These are phyloP conservation scores for Quillaja saponaria DNA, from an alignment of 306 rosid species.

Conservation along the genomic window DNA sequence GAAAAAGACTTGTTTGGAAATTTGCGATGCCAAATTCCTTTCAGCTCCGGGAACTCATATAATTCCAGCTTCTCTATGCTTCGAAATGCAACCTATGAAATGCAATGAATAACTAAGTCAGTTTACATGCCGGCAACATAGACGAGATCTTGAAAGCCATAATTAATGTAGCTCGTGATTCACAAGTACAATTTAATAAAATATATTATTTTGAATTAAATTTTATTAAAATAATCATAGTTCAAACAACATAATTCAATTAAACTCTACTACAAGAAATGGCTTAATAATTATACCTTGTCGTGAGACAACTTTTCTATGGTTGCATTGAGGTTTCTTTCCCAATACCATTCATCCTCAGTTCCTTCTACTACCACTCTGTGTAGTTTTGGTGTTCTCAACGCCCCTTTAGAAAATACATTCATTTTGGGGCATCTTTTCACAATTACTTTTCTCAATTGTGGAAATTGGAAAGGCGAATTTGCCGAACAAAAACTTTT, in stretches of 20 bases:
- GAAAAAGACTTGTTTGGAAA: not conserved
- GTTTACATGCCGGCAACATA: not conserved
- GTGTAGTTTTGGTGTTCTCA: constrained; percentile 1
- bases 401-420: not conserved
- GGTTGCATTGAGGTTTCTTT: not conserved
- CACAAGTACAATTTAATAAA: not conserved
- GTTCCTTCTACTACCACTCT: not conserved
- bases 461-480: not conserved
- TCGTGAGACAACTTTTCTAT: not conserved
- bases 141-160: not conserved
- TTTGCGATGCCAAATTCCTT: not conserved
- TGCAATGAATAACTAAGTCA: too few relatives aligned
- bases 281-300: not conserved
- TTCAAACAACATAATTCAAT: too few relatives aligned
- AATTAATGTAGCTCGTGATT: not conserved
- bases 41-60: not conserved
- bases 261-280: too few relatives aligned
- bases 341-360: not conserved
- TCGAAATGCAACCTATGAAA: not conserved
- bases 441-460: not conserved
- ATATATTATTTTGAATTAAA: too few relatives aligned
- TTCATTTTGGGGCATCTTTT: not conserved
- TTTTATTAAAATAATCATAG: too few relatives aligned
- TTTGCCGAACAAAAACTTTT: not conserved
- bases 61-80: not conserved